Conservation (phyloP, 2,329 filamentous ascomycete genomes). For the Gremmenia infestans region DNA sequence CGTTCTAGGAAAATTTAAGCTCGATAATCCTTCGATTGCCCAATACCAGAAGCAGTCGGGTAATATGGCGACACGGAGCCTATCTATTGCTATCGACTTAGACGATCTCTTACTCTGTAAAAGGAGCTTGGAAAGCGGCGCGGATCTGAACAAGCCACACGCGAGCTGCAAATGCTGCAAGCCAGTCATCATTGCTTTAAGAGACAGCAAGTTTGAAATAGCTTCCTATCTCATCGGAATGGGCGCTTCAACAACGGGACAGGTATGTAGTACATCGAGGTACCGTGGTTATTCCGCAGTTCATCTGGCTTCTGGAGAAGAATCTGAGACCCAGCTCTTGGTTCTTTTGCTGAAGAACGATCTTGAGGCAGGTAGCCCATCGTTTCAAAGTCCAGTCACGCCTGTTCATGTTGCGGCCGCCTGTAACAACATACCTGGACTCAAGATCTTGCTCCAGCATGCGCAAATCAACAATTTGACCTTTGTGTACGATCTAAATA, state of each 20-base stretch:
- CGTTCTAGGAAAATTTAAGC: no score
- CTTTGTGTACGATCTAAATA: background rate
- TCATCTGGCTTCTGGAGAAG: background rate
- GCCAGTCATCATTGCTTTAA: background rate
- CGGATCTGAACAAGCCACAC: background rate
- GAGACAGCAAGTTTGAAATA: background rate
- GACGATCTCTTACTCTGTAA: background rate
- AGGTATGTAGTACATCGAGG: background rate
- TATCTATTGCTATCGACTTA: background rate
- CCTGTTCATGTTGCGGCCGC: slow-evolving; percentile 1
- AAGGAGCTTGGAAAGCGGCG: background rate
- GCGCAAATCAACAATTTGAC: background rate
- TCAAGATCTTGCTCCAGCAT: background rate
- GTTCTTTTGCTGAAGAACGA: background rate
- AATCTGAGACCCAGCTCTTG: background rate
- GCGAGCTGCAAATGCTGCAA: background rate
- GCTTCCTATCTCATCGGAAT: background rate
- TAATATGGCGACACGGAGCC: background rate
- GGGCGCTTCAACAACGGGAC: background rate
- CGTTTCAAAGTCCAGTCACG: background rate
- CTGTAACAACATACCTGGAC: background rate
- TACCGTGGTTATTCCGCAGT: background rate
- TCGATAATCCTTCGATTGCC: background rate
- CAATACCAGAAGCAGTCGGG: background rate
- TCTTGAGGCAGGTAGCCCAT: background rate